A percentile compares a stretch with the other conserved stretches of the same genome.
Evolutionary conservation across 768 basidiomycete genomes (phyloP).

Genomic region (Myochromella boudieri): DNA sequence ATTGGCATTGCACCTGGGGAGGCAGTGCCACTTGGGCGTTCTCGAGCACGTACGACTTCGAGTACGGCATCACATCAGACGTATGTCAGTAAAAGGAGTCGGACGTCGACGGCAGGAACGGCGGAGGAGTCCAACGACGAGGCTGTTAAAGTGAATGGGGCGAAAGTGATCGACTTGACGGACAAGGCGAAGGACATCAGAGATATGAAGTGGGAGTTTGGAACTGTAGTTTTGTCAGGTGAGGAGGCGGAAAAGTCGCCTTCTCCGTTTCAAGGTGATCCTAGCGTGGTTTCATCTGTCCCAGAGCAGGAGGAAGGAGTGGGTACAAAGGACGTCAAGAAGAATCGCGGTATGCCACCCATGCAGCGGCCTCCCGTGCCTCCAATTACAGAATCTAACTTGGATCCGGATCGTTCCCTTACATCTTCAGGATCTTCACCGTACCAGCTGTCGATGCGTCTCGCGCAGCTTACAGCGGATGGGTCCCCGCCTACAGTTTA

Average conservation of each 20-base stretch:
- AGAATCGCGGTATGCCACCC: too few species aligned
- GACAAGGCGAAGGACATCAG: slow-evolving; percentile 17
- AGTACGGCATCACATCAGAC: not conserved
- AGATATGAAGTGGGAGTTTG: slow-evolving; percentile 56
- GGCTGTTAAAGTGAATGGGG: not conserved
- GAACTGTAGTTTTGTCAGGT: slow-evolving; percentile 34
- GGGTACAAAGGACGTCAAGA: not conserved
- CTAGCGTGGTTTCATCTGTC: not conserved
- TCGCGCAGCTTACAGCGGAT: not conserved
- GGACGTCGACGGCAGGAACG: slow-evolving; percentile 11
- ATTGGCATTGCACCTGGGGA: slow-evolving; percentile 39
- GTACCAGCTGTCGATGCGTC: slow-evolving; percentile 4
- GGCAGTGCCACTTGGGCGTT: slow-evolving; percentile 27
- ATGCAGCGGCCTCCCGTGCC: not conserved
- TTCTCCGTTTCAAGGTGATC: not conserved
- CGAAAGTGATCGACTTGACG: slow-evolving; percentile 32
- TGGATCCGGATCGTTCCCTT: not conserved
- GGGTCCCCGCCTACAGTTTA: not conserved
- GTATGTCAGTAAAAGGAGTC: slow-evolving; percentile 15
- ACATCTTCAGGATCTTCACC: slow-evolving; percentile 4
- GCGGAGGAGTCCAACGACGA: slow-evolving; percentile 8
- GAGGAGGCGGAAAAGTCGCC: not conserved
- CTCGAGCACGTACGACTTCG: slow-evolving; percentile 25
- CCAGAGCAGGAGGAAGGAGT: not conserved
- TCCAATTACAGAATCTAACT: not conserved